Evolutionary conservation across 140 eudicot genomes (phyloP).

Genomic region (Senecio squalidus): DNA sequence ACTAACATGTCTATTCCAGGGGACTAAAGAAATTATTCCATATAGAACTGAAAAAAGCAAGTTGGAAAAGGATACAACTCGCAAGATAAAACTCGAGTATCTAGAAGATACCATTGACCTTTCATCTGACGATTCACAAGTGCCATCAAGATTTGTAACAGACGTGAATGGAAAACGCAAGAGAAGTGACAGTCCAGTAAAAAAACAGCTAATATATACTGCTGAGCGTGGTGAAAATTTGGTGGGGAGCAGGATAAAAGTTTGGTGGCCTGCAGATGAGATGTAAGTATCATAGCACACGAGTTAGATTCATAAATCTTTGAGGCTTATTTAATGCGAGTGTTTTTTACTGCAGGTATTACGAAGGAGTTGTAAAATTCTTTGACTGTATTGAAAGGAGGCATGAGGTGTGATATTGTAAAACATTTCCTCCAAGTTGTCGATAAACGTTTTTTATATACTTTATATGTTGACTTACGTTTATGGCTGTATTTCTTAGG

Average conservation of each 20-base stretch:
- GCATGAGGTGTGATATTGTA: constrained; percentile 32
- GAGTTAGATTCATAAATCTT: background rate
- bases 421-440: background rate
- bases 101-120: background rate
- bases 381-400: constrained; percentile 26
- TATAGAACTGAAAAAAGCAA: background rate
- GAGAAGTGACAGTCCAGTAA: background rate
- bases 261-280: constrained; percentile 47
- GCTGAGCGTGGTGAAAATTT: constrained; percentile 27
- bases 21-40: background rate
- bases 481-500: background rate
- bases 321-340: background rate
- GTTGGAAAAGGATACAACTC: background rate
- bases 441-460: background rate
- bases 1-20: constrained; percentile 12
- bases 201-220: no score
- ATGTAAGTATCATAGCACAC: constrained; percentile 26
- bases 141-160: background rate
- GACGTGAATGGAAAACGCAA: constrained; percentile 4
- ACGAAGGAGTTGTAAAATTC: constrained; percentile 31
- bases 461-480: background rate
- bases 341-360: constrained; percentile 25
- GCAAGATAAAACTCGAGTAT: background rate
- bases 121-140: background rate
- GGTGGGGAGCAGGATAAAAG: constrained; percentile 20